Evolutionary conservation across 371 early-diverging fungal species (phyloP).

Genomic region (Chytridium lagenaria): DNA sequence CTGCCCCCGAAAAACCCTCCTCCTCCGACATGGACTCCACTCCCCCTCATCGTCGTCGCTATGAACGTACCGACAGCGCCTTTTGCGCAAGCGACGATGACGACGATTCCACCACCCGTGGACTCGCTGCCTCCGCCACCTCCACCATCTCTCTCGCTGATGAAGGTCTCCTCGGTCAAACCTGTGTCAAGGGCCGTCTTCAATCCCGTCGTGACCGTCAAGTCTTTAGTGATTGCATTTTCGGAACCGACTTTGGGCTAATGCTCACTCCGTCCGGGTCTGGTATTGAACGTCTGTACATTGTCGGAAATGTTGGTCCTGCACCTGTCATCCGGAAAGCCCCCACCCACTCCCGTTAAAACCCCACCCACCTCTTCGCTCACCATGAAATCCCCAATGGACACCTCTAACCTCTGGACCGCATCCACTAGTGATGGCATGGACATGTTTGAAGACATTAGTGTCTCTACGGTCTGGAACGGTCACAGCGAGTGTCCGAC

Average conservation of each 20-base stretch:
- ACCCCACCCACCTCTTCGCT: too few relatives aligned
- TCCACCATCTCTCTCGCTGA: too few relatives aligned
- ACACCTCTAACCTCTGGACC: too few relatives aligned
- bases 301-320: neutral
- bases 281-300: neutral
- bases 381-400: too few relatives aligned
- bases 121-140: neutral
- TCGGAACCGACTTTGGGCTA: neutral
- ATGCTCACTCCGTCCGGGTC: neutral
- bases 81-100: neutral
- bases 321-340: neutral
- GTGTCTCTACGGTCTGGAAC: neutral
- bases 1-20: neutral
- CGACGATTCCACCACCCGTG: neutral
- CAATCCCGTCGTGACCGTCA: neutral
- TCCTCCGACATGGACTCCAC: neutral
- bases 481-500: neutral
- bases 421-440: neutral
- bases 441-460: neutral
- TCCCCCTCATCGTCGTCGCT: neutral
- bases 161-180: neutral
- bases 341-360: too few relatives aligned
- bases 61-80: constrained; percentile 10
- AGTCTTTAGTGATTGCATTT: neutral
- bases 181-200: neutral